Conservation (phyloP, 805 yeast genomes). For the Candida verbasci region DNA sequence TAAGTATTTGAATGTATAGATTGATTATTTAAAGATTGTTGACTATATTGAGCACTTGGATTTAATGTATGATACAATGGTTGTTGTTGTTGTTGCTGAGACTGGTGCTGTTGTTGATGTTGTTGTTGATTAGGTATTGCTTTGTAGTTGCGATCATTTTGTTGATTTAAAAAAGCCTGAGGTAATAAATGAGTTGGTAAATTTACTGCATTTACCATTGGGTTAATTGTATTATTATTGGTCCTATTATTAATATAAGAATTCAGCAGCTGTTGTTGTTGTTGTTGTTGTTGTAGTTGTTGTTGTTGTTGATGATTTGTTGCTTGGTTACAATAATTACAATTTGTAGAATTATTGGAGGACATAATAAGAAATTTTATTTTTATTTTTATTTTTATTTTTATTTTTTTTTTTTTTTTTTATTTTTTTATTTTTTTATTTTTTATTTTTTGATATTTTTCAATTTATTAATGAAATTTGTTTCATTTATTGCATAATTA, state of each 20-base stretch:
- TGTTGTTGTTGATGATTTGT: neutral
- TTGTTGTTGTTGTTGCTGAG: conserved; percentile 5
- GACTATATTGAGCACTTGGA: conserved; percentile 1
- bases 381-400: neutral
- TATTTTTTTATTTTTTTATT: no score
- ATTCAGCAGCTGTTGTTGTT: neutral
- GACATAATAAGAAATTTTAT: conserved; percentile 5
- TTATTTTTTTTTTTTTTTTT: no score
- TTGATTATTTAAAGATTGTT: neutral
- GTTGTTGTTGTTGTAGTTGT: conserved; percentile 1
- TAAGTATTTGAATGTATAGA: neutral
- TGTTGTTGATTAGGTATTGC: conserved; percentile 8
- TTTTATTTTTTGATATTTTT: neutral
- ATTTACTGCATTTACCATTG: conserved; percentile 11
- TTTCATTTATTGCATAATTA: no score
- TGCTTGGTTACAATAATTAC: no score
- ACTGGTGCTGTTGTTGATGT: conserved; percentile 9
- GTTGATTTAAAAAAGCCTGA: conserved; percentile 13
- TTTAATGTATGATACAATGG: neutral
- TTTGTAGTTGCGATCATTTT: conserved; percentile 14
- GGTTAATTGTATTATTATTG: neutral
- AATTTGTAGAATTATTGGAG: conserved; percentile 3
- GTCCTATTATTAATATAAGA: no score
- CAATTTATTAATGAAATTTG: no score
- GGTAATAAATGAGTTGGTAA: conserved; percentile 24